Evolutionary conservation across 306 rosid species (phyloP), one percentile per base, ranked within the genome.

Genomic region (Trifolium dubium): DNA sequence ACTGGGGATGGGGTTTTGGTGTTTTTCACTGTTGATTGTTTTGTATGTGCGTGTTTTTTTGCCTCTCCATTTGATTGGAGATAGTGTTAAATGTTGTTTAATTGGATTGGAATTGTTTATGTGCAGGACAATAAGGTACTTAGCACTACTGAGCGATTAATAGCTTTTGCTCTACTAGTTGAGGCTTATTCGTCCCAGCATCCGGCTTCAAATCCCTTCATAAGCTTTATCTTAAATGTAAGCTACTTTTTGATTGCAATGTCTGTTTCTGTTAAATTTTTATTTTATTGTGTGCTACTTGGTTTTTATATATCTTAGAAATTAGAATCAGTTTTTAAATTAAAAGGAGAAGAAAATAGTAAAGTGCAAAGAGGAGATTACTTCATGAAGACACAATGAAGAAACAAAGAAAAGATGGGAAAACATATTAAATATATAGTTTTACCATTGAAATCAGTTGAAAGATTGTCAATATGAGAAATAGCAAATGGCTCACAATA

Each of bases 171-270:
- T 60, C 58, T 92, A 60, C 87, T 92, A 60, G 86, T 89, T 32
- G 97, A 85, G 60, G 76, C 98, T 17, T 90, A 89, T 82, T 85
- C 98, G 46, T 84, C 98, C 10, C 92, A 89, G 82, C 84, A 80
- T 19, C 69, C 85, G 69, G 82, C 97, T 64, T 77, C 86, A 3
- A 90, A 95, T 77, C 99, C 99, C 9, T 95, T 95, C 85, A 67
- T 89, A 65, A 72, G 69, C 81, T 83, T 89, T 12, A 80, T 92
- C 23, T 53, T 92, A 39, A 83, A 82, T 10, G 99, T 95, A 83
- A 88, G 99, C 49, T 29, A 54, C 32, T 56, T 67, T n/a, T 71
- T 43, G 39, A 13, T 41, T 5, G 2, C 15, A 31, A 5, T 7
- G 9, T 34, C 15, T 46, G 37, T 18, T 55, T 41, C 9, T 60